Percentiles rank a stretch among this genome's conserved stretches.
Conservation (phyloP, 495 filamentous ascomycete species). For the Penicillium flavigenum region DNA sequence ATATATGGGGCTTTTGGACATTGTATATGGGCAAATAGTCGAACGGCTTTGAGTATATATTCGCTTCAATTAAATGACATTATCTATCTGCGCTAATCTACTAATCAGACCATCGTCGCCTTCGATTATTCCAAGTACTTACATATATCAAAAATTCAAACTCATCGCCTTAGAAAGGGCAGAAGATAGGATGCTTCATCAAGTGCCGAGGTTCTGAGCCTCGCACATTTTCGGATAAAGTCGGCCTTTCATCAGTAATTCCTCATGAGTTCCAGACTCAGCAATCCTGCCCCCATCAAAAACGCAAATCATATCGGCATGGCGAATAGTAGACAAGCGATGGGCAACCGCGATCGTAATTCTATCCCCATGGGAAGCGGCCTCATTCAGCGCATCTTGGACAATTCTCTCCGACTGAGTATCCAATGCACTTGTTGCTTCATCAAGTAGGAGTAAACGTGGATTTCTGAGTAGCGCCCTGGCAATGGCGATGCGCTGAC, state of each 20-base stretch:
- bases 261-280: slow-evolving; percentile 69
- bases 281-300: slow-evolving; percentile 73
- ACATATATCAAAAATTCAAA: background rate
- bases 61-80: background rate
- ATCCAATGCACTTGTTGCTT: slow-evolving; percentile 60
- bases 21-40: too few relatives aligned
- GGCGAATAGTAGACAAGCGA: slow-evolving; percentile 76
- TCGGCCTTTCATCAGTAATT: background rate
- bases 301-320: slow-evolving; percentile 84
- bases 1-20: too few relatives aligned
- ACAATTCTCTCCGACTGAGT: slow-evolving; percentile 44
- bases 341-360: slow-evolving; percentile 46
- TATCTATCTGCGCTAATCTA: background rate
- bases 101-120: background rate
- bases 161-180: background rate
- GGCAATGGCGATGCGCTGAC: slow-evolving; percentile 52
- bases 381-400: slow-evolving; percentile 34
- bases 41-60: too few relatives aligned
- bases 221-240: slow-evolving; percentile 14
- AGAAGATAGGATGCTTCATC: background rate
- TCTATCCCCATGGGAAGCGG: slow-evolving; percentile 32
- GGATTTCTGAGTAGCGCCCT: slow-evolving; percentile 49
- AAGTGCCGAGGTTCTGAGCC: slow-evolving; percentile 12
- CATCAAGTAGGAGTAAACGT: slow-evolving; percentile 53
- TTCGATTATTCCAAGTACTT: background rate